phyloP scores from a whole-genome alignment of 2,329 filamentous ascomycete species.

The Botrytis porri region DNA sequence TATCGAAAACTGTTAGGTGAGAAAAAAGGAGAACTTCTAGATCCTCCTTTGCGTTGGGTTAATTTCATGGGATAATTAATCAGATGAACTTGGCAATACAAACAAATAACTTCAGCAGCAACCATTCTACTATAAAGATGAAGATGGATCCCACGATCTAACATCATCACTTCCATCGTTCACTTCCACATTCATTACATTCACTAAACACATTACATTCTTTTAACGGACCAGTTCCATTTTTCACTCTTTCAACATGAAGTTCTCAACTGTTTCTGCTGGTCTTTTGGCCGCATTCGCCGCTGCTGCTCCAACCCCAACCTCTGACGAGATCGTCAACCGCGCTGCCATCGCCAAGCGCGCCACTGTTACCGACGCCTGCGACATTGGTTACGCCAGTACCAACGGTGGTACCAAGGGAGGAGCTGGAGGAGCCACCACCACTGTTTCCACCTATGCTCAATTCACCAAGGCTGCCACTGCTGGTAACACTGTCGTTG shows the following conservation, averaged over 20 bases:
- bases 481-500: constrained; percentile 11
- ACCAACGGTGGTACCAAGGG: constrained; percentile 46
- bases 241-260: constrained; percentile 15
- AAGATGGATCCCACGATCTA: neutral
- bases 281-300: constrained; percentile 17
- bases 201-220: neutral
- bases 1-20: neutral
- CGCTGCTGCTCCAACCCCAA: constrained; percentile 18
- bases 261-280: constrained; percentile 13
- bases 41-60: neutral
- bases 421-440: constrained; percentile 44
- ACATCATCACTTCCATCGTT: neutral
- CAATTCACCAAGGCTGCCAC: constrained; percentile 34
- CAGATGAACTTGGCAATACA: constrained; percentile 2
- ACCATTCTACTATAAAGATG: constrained; percentile 7
- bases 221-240: neutral
- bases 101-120: neutral
- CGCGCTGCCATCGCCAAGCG: constrained; percentile 42
- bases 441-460: constrained; percentile 46
- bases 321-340: neutral
- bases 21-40: neutral
- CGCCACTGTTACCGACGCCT: constrained; percentile 39
- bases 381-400: constrained; percentile 45
- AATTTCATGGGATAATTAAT: neutral
- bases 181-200: constrained; percentile 3